Evolutionary conservation across 2,329 filamentous ascomycete genomes (phyloP), one percentile per base, ranked within the genome.

Genomic region (Cladorrhinum sp.): DNA sequence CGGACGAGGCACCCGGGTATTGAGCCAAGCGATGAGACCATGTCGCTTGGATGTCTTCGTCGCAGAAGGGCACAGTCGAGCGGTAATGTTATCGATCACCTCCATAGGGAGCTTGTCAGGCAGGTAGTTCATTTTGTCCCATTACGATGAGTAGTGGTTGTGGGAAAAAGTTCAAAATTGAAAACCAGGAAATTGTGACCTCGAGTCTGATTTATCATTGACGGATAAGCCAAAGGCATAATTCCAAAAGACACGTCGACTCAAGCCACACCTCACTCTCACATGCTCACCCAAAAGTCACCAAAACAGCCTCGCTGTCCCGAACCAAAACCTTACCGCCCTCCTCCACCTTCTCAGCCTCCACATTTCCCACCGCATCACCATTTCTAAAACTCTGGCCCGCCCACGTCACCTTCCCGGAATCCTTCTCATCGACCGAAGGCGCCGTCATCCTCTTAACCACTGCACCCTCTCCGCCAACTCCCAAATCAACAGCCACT

Each of bases 391-490:
- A 66, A 13, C 62, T 64, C 57, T 66, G 64, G n/a, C 64, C 62
- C 1, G 64, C 64, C 64, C 62, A 64, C 8, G 59, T 66, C 29
- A 66, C 62, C 57, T 61, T 64, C 8, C 56, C 59, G n/a, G 62
- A 18, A 22, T 64, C 62, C 51, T 60, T 63, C 57, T 66, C 64
- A 38, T 66, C 64, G n/a, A 66, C 62, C 2, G 41, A 50, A 4
- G 59, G 60, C 3, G 64, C 64, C 12, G 62, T 66, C 64, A 66
- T 66, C 9, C 64, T 25, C 60, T 66, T 66, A 16, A 66, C 60
- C n/a, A 24, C 25, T 1, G 50, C 64, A 10, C 64, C 62, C 0
- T 8, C 24, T 6, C 6, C 10, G 41, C 62, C 62, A 38, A 23
- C n/a, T n/a, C 64, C 62, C 38, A 64, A 36, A 55, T 62, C 62